Percentiles rank a stretch among this genome's conserved stretches.
Evolutionary conservation across 2,329 filamentous ascomycete genomes (phyloP).

Genomic region (Aspergillus viridinutans): DNA sequence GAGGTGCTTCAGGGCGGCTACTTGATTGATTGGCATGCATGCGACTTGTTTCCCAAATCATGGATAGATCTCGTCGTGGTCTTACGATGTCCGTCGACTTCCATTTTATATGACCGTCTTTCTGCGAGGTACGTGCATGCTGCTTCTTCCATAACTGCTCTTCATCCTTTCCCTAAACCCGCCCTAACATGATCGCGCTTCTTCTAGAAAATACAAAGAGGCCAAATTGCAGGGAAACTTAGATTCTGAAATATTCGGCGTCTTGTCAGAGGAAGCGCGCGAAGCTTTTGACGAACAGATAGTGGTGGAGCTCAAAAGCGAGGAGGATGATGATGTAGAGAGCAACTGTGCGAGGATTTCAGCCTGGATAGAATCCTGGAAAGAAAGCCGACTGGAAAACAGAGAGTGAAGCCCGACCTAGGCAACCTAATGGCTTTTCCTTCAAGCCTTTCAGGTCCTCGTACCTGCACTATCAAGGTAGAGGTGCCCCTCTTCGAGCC

Average conservation of each 20-base stretch:
- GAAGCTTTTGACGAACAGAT: conserved; percentile 84
- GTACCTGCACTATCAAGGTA: background rate
- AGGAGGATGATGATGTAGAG: conserved; percentile 79
- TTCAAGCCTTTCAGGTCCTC: background rate
- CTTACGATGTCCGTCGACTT: conserved; percentile 70
- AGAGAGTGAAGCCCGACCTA: conserved; percentile 18
- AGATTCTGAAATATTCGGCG: conserved; percentile 96
- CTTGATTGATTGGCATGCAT: conserved; percentile 97
- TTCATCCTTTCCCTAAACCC: background rate
- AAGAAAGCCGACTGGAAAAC: conserved; percentile 44
- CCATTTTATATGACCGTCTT: conserved; percentile 78
- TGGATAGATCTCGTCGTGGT: conserved; percentile 97
- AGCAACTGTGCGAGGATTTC: conserved; percentile 80
- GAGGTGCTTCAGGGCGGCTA: conserved; percentile 74
- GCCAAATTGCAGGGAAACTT: conserved; percentile 92
- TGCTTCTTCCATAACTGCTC: background rate
- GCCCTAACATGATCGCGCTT: conserved; percentile 3
- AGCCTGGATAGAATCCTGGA: conserved; percentile 80
- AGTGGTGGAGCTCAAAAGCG: conserved; percentile 82
- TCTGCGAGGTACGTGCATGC: conserved; percentile 56
- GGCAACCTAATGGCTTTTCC: background rate
- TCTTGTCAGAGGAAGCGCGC: conserved; percentile 81
- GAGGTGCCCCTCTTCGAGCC: conserved; percentile 56
- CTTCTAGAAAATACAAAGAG: conserved; percentile 68
- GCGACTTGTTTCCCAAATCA: conserved; percentile 86